Evolutionary conservation across 169 alveolate species (phyloP).

Genomic region (Cystoisospora suis): DNA sequence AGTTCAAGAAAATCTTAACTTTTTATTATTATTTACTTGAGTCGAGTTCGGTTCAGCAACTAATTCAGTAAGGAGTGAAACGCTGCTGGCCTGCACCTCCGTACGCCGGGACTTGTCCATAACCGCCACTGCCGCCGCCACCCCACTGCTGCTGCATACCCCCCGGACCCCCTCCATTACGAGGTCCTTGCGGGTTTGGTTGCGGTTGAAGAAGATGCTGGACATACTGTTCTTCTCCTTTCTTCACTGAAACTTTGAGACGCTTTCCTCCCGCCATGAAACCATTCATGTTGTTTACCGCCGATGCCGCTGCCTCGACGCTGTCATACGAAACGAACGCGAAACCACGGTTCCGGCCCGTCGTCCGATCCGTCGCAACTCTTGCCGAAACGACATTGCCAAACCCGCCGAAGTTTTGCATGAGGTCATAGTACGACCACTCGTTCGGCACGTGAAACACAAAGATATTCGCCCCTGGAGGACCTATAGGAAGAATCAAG

Average conservation of each 20-base stretch:
- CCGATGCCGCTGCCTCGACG: conserved; percentile 88
- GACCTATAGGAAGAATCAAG: conserved; percentile 75
- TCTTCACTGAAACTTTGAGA: conserved; percentile 86
- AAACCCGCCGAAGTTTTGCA: conserved; percentile 80
- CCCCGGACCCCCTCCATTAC: background rate
- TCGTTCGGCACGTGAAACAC: conserved; percentile 92
- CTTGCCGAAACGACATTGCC: conserved; percentile 90
- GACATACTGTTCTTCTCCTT: conserved; percentile 83
- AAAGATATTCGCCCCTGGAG: conserved; percentile 92
- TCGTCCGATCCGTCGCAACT: conserved; percentile 87
- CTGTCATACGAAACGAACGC: conserved; percentile 90
- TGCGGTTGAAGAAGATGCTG: conserved; percentile 40
- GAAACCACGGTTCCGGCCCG: conserved; percentile 90
- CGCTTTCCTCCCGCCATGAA: conserved; percentile 84
- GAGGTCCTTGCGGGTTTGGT: conserved; percentile 35
- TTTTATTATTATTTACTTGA: too few species aligned
- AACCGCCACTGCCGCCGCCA: background rate
- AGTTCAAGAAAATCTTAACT: too few species aligned
- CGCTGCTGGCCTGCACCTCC: conserved; percentile 22
- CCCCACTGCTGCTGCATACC: conserved; percentile 22
- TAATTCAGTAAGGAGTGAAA: conserved; percentile 8
- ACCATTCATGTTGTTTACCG: conserved; percentile 89
- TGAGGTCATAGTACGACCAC: conserved; percentile 87
- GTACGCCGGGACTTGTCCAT: background rate
- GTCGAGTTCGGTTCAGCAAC: too few species aligned